phyloP scores from a whole-genome alignment of 2,329 filamentous ascomycete genomes.

The Monosporascus sp. region DNA sequence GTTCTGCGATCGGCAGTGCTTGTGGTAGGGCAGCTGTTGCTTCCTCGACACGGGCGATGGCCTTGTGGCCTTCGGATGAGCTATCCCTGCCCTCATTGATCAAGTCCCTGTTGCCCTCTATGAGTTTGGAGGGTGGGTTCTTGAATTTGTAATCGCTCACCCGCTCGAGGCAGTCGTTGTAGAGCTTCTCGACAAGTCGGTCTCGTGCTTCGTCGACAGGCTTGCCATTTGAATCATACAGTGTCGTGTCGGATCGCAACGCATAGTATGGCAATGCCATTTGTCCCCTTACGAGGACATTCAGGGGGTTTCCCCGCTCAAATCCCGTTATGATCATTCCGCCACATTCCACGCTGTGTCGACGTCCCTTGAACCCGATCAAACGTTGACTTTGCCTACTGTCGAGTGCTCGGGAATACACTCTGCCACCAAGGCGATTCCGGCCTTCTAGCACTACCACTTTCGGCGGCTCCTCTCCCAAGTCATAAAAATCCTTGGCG shows the following conservation, averaged over 20 bases:
- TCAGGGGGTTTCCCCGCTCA: slow-evolving; percentile 89
- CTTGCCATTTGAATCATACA: slow-evolving; percentile 79
- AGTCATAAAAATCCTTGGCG: slow-evolving; percentile 58
- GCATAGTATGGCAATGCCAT: slow-evolving; percentile 81
- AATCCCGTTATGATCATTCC: slow-evolving; percentile 98
- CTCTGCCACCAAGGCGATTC: slow-evolving; percentile 80
- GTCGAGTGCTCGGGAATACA: slow-evolving; percentile 74
- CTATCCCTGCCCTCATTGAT: slow-evolving; percentile 82
- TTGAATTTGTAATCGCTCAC: slow-evolving; percentile 89
- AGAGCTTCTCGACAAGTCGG: slow-evolving; percentile 80
- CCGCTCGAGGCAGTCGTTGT: slow-evolving; percentile 90
- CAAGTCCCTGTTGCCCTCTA: slow-evolving; percentile 77
- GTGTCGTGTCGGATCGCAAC: slow-evolving; percentile 72
- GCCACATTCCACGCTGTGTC: slow-evolving; percentile 89
- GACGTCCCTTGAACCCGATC: slow-evolving; percentile 50
- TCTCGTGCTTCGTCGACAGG: slow-evolving; percentile 76
- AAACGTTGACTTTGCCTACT: slow-evolving; percentile 50
- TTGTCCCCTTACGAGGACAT: slow-evolving; percentile 85
- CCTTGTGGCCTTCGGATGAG: slow-evolving; percentile 61
- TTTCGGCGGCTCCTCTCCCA: slow-evolving; percentile 64
- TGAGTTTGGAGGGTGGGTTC: slow-evolving; percentile 60
- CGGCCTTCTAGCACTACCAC: slow-evolving; percentile 84
- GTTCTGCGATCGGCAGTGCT: slow-evolving; percentile 49
- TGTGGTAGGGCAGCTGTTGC: slow-evolving; percentile 56
- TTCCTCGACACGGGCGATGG: slow-evolving; percentile 70